Evolutionary conservation across 441 rosid genomes (phyloP).

Genomic region (Populus hybrid): DNA sequence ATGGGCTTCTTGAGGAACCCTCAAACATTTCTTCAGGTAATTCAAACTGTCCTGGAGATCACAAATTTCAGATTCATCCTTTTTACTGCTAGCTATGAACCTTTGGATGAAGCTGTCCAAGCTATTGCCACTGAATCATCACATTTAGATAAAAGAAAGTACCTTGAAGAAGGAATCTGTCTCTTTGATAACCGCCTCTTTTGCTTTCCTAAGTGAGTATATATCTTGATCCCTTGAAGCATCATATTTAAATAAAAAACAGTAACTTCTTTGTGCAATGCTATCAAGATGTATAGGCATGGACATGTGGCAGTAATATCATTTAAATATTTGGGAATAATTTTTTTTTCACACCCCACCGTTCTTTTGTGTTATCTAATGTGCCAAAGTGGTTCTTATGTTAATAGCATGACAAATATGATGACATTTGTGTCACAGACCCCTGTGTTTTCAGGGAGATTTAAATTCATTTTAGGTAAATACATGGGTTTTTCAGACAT

Average conservation of each 20-base stretch:
- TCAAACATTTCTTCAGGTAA: constrained; percentile 60
- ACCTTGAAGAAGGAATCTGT: constrained; percentile 42
- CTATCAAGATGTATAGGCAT: background rate
- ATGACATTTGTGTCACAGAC: background rate
- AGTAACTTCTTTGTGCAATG: background rate
- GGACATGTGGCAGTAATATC: background rate
- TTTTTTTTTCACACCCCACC: background rate
- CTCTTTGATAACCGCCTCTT: constrained; percentile 61
- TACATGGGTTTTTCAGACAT: background rate
- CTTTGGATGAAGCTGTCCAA: constrained; percentile 59
- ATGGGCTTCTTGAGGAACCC: constrained; percentile 87
- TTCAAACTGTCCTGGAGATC: constrained; percentile 53
- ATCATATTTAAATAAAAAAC: background rate
- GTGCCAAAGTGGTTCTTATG: background rate
- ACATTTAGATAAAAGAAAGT: constrained; percentile 20
- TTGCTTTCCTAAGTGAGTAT: constrained; percentile 80
- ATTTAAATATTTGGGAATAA: background rate
- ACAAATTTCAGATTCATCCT: constrained; percentile 67
- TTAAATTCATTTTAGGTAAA: background rate
- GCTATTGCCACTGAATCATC: constrained; percentile 36
- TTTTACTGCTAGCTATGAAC: constrained; percentile 73
- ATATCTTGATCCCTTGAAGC: constrained; percentile 14
- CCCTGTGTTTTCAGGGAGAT: background rate
- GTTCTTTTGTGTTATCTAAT: background rate
- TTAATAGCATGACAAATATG: background rate